phyloP scores from a whole-genome alignment of 202 grass and related monocot species.

The Panicum virgatum region DNA sequence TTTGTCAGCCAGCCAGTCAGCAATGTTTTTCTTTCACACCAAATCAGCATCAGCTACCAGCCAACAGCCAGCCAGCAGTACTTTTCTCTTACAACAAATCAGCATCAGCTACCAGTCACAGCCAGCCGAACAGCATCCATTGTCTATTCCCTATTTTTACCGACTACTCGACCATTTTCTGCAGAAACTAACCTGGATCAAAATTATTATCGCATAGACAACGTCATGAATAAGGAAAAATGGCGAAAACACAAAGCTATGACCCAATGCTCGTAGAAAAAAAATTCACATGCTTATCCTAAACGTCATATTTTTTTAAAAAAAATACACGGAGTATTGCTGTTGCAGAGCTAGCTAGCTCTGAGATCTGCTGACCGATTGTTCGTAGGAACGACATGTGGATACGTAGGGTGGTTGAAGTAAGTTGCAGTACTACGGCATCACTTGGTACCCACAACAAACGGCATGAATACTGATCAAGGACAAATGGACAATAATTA shows the following conservation, averaged over 20 bases:
- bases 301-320: too few species aligned
- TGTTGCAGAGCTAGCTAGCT: background rate
- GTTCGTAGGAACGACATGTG: background rate
- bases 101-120: too few species aligned
- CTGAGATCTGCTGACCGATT: background rate
- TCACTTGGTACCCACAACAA: slow-evolving; percentile 7
- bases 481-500: slow-evolving; percentile 32
- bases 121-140: too few species aligned
- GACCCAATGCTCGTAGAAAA: too few species aligned
- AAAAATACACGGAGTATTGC: too few species aligned
- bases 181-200: background rate
- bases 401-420: background rate
- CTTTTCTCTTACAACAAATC: too few species aligned
- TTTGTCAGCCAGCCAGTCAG: too few species aligned
- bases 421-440: background rate
- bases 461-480: background rate
- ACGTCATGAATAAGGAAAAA: background rate
- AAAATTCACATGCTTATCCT: too few species aligned
- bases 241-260: too few species aligned
- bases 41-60: too few species aligned
- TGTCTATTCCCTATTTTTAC: background rate
- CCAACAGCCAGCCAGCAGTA: too few species aligned
- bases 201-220: background rate
- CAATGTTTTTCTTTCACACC: too few species aligned
- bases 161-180: background rate